These are phyloP conservation scores for Microcyclosporella mali DNA, from an alignment of 2,329 filamentous ascomycete species.

Conservation along the genomic window DNA sequence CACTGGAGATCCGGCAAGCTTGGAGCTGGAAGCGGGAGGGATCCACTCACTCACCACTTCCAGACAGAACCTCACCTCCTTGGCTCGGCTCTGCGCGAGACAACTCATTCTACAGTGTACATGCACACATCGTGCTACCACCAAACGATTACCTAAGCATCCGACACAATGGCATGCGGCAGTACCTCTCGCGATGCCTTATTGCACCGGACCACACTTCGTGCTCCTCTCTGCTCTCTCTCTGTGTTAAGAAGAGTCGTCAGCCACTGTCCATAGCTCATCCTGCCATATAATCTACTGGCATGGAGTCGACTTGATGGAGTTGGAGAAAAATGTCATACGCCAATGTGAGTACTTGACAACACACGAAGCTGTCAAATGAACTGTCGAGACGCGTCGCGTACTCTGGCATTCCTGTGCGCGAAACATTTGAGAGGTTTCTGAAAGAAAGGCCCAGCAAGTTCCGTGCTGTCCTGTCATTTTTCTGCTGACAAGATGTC, in stretches of 20 bases:
- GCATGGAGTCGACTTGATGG: no score
- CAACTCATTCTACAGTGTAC: no score
- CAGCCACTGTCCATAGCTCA: neutral
- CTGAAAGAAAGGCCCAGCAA: constrained; percentile 19
- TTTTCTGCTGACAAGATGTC: constrained; percentile 1
- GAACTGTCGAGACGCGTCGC: constrained; percentile 3
- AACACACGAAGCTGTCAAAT: constrained; percentile 1
- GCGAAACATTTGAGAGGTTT: constrained; percentile 12
- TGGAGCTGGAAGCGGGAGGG: no score
- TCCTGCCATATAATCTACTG: no score
- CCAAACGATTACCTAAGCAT: no score
- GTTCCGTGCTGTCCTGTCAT: constrained; percentile 6
- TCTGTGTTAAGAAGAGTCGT: neutral
- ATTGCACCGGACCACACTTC: neutral
- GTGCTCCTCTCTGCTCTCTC: no score
- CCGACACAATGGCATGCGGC: neutral
- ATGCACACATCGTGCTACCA: neutral
- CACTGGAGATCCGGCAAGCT: no score
- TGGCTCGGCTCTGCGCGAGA: neutral
- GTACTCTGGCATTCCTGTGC: constrained; percentile 18
- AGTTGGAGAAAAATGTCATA: no score
- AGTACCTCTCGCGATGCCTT: neutral
- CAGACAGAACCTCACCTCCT: neutral
- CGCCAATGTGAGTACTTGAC: no score
- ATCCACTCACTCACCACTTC: no score